Conservation (phyloP, 148 eudicot genomes). For the Spergularia marina region DNA sequence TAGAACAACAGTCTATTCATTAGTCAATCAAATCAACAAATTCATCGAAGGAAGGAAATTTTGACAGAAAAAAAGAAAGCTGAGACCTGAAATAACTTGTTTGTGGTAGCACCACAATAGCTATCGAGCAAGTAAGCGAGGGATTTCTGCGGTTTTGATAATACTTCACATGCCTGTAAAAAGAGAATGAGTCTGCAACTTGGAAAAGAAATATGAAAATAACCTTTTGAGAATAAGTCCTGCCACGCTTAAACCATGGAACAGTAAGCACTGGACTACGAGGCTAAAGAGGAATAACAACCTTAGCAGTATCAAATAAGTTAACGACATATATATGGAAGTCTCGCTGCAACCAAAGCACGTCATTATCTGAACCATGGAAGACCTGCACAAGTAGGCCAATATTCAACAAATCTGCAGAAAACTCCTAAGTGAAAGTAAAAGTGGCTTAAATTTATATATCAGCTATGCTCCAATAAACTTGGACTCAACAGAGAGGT, state of each 20-base stretch:
- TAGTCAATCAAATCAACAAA: neutral
- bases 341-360: slow-evolving; percentile 98
- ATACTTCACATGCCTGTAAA: slow-evolving; percentile 86
- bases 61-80: neutral
- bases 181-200: slow-evolving; percentile 16
- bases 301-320: slow-evolving; percentile 97
- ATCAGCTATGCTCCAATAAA: neutral
- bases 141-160: slow-evolving; percentile 91
- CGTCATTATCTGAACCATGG: slow-evolving; percentile 95
- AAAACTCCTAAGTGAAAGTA: neutral
- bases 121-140: slow-evolving; percentile 87
- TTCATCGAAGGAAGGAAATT: neutral
- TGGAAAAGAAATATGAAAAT: neutral
- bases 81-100: slow-evolving; percentile 77
- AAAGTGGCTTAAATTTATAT: neutral
- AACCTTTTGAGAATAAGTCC: neutral
- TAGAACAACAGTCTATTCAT: neutral
- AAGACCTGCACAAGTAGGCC: slow-evolving; percentile 58
- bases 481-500: too few species aligned
- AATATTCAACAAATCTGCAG: neutral
- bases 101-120: slow-evolving; percentile 70
- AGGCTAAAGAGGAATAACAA: slow-evolving; percentile 21
- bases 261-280: neutral
- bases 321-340: slow-evolving; percentile 89
- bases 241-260: neutral